Conservation (phyloP, 805 yeast species). For the Pichia deserticola region DNA sequence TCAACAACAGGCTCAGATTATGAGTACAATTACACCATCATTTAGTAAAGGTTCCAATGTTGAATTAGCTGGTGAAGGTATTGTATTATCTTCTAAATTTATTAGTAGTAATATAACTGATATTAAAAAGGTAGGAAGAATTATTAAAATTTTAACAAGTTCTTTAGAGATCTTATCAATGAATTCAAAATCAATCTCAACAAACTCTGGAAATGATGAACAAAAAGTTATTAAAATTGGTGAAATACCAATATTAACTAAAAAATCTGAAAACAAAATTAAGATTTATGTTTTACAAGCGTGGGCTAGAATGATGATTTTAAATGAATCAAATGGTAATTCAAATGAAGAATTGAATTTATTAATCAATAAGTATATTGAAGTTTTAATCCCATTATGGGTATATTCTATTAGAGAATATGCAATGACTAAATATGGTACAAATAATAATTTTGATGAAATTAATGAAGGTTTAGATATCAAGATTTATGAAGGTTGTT, state of each 20-base stretch:
- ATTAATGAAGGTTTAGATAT: conserved; percentile 37
- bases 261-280: conserved; percentile 42
- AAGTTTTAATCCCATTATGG: conserved; percentile 71
- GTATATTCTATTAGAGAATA: conserved; percentile 64
- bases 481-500: conserved; percentile 46
- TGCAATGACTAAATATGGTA: conserved; percentile 54
- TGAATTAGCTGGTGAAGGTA: conserved; percentile 66
- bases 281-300: conserved; percentile 58
- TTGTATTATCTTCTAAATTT: conserved; percentile 70
- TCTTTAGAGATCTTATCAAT: conserved; percentile 53
- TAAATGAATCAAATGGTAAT: conserved; percentile 25
- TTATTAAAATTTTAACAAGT: conserved; percentile 56
- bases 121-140: conserved; percentile 41
- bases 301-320: conserved; percentile 52
- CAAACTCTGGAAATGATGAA: conserved; percentile 17
- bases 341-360: conserved; percentile 35
- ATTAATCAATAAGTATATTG: conserved; percentile 49
- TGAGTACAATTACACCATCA: conserved; percentile 83
- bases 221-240: conserved; percentile 43
- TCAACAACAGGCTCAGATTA: conserved; percentile 92
- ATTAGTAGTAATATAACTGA: conserved; percentile 53
- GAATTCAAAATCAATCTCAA: conserved; percentile 14
- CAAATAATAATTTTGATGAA: conserved; percentile 11
- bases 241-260: conserved; percentile 42
- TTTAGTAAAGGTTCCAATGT: conserved; percentile 69